Percentiles rank a stretch among this genome's conserved stretches.
These are phyloP conservation scores for Nemania serpens DNA, from an alignment of 2,329 filamentous ascomycete species.

Conservation along the genomic window DNA sequence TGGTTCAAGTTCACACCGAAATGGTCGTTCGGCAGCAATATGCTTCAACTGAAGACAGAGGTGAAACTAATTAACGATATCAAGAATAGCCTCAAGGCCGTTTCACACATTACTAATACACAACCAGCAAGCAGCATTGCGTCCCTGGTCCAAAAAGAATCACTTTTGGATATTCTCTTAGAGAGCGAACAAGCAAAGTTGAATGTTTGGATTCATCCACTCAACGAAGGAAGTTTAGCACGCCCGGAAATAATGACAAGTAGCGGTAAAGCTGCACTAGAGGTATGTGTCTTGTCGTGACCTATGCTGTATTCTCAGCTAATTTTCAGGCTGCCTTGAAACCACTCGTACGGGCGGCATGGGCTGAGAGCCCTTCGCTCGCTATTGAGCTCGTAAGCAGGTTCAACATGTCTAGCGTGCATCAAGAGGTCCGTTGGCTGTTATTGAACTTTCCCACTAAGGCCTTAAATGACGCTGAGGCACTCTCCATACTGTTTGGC, in stretches of 20 bases:
- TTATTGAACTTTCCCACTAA: conserved; percentile 83
- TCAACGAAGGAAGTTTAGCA: conserved; percentile 61
- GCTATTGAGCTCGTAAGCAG: conserved; percentile 83
- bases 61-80: conserved; percentile 81
- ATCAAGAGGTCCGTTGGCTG: conserved; percentile 76
- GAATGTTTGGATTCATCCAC: conserved; percentile 85
- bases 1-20: conserved; percentile 86
- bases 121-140: conserved; percentile 58
- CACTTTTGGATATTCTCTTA: conserved; percentile 78
- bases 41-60: conserved; percentile 92
- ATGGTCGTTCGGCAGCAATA: conserved; percentile 96
- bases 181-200: conserved; percentile 84
- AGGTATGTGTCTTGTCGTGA: conserved; percentile 42
- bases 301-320: conserved; percentile 5
- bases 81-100: conserved; percentile 64
- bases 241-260: conserved; percentile 46
- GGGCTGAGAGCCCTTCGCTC: conserved; percentile 81
- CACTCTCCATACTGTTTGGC: conserved; percentile 80
- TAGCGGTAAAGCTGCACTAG: conserved; percentile 46
- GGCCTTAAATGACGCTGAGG: conserved; percentile 79
- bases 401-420: conserved; percentile 75
- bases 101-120: conserved; percentile 63
- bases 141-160: conserved; percentile 77
- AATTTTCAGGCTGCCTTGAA: conserved; percentile 56
- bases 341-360: conserved; percentile 78